Base-by-base conservation (phyloP, 768 basidiomycete species). In the Pulveroboletus sp. region DNA sequence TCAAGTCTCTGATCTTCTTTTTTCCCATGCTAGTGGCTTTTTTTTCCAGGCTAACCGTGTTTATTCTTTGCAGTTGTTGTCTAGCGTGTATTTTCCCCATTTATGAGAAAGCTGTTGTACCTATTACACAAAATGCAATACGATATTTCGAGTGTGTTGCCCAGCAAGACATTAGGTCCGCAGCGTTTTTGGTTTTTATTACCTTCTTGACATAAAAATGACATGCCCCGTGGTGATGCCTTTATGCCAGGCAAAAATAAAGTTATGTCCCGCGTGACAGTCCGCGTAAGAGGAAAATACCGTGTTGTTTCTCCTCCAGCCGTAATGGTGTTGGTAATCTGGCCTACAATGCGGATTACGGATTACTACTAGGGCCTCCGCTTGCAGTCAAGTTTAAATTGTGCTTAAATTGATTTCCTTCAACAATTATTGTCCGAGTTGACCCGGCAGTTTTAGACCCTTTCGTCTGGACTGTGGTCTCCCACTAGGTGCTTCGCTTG, bases 1-100 rank as follows among this genome's bases (percentile, higher is more conserved):
- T 86, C 84, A 85, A 86, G 84, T 85, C 83, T 79, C 84, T 85
- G 84, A 85, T 32, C 43, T 20, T 19, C 51, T 55, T 40, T 40
- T 35, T 45, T 23, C 35, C n/a, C 42, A 34, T 40, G 13, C 33
- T 16, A 33, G 12, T 29, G 10, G 5, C 35, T n/a, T 46, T 39
- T 16, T 12, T 16, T 42, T 41, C 45, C 24, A n/a, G 45, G 42
- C 64, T 65, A 48, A 64, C 50, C 35, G 12, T 21, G 20, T 50
- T 53, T 43, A 25, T 42, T 36, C 29, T 37, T 4, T 10, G 6
- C 45, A 57, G 52, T 6, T 12, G 16, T 16, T 16, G 9, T 21
- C 17, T 29, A 9, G 27, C 12, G 27, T 9, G 12, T 29, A 29
- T 29, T 27, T 29, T 40, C 10, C 23, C 27, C 35, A 35, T 32